Conservation (phyloP, 352 stramenopile species). For the Globisporangium spinosum region DNA sequence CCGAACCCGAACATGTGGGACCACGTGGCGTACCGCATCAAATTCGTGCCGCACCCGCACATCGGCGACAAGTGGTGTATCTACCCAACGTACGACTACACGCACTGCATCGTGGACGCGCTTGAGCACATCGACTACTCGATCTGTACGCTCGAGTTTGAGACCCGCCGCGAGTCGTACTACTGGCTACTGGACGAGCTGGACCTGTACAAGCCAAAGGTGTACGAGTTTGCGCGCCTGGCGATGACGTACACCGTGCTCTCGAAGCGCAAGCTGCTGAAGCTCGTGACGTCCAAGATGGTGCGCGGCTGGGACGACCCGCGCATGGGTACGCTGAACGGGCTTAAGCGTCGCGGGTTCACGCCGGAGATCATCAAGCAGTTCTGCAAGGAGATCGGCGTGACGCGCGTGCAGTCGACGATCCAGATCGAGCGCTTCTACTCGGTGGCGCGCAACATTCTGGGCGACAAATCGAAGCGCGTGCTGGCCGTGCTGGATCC, state of each 20-base stretch:
- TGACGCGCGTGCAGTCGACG: constrained; percentile 83
- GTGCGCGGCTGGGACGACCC: constrained; percentile 94
- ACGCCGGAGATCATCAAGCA: constrained; percentile 83
- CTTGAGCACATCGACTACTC: constrained; percentile 99
- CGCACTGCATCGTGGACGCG: constrained; percentile 97
- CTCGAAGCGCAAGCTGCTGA: constrained; percentile 97
- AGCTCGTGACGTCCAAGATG: constrained; percentile 93
- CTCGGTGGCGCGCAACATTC: constrained; percentile 61
- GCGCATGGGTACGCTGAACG: constrained; percentile 97
- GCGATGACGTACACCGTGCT: constrained; percentile 98
- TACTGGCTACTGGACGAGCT: constrained; percentile 98
- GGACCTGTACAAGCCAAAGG: constrained; percentile 97
- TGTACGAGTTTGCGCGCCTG: constrained; percentile 95
- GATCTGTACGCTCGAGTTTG: constrained; percentile 99
- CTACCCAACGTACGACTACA: constrained; percentile 99
- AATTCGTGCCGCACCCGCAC: constrained; percentile 96
- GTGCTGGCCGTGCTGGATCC: constrained; percentile 81
- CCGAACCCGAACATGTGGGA: constrained; percentile 99
- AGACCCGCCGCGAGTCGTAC: constrained; percentile 97
- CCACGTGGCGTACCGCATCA: constrained; percentile 98
- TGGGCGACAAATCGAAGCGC: constrained; percentile 72
- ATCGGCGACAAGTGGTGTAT: constrained; percentile 98
- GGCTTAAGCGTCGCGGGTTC: constrained; percentile 84
- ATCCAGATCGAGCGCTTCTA: constrained; percentile 84
- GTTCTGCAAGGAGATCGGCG: constrained; percentile 86